Evolutionary conservation across 2,329 filamentous ascomycete genomes (phyloP), one percentile per base, ranked within the genome.

Genomic region (Cryphonectria parasitica): DNA sequence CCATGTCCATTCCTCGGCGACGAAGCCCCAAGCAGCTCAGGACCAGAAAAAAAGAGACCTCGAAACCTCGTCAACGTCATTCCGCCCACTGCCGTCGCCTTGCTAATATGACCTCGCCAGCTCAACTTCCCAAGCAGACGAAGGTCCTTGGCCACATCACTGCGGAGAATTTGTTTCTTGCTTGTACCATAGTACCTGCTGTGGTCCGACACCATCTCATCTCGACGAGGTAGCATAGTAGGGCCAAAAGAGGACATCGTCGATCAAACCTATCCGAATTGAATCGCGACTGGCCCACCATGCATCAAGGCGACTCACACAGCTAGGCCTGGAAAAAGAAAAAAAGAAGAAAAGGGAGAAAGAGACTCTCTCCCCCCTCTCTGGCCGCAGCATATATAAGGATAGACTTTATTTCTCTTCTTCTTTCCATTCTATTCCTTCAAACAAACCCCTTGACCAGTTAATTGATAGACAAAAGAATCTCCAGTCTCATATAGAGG

Each of bases 101-200:
- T 31, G 54, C 28, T 25, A 34, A 11, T 8, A 49, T 49, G 25
- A 13, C 54, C 17, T 58, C 54, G 15, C 5, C 54, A 34, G 25
- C 54, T 31, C 54, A 31, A 58, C 45, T n/a, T 2, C 22, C 22
- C 19, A 11, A n/a, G 19, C 45, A 49, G 45, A 49, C 19, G 28
- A 58, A 4, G 25, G 17, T 22, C 58, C 34, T 39, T 39, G 58
- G 31, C 39, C 58, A 34, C 34, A 8, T 19, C 58, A 61, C 31
- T 61, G 17, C 63, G 63, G 63, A 64, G 63, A 64, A 49, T 64
- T 64, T 64, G 28, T 64, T 64, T 64, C 63, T 64, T 64, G 39
- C 25, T 64, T 64, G 61, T 45, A 15, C 41, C 6, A 15, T 64
- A 52, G 61, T 45, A 15, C 41, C 6, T 28, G 19, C 25, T 64